Conservation (phyloP, 1,139 yeast species). For the Torulaspora globosa region DNA sequence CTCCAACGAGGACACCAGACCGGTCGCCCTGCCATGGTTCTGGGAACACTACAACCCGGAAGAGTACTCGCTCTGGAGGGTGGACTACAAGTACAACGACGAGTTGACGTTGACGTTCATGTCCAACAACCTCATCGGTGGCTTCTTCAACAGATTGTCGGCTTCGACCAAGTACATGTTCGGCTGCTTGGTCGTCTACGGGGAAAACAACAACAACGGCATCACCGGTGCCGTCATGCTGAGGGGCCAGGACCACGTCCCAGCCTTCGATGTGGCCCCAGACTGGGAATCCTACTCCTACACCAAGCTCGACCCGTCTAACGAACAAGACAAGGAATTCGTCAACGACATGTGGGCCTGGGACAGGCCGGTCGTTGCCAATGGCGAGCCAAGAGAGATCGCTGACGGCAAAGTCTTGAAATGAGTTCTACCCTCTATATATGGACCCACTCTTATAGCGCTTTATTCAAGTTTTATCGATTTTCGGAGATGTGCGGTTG, state of each 20-base stretch:
- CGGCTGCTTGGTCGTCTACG: slow-evolving; percentile 91
- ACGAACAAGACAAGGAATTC: slow-evolving; percentile 63
- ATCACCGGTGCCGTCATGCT: slow-evolving; percentile 91
- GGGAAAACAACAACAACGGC: slow-evolving; percentile 98
- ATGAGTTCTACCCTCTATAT: slow-evolving; percentile 34
- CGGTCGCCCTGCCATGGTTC: slow-evolving; percentile 94
- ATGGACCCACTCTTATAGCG: slow-evolving; percentile 20
- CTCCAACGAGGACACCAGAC: slow-evolving; percentile 97
- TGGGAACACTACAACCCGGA: slow-evolving; percentile 91
- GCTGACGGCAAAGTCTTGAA: slow-evolving; percentile 83
- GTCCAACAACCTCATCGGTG: slow-evolving; percentile 98
- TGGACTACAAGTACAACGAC: slow-evolving; percentile 95
- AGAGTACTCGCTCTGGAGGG: slow-evolving; percentile 95
- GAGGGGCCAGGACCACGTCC: slow-evolving; percentile 87
- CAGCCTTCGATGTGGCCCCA: slow-evolving; percentile 98
- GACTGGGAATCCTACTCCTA: slow-evolving; percentile 90
- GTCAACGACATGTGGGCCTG: slow-evolving; percentile 78
- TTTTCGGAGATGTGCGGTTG: slow-evolving; percentile 4
- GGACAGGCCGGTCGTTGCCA: slow-evolving; percentile 68
- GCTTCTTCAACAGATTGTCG: slow-evolving; percentile 92
- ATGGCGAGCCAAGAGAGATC: slow-evolving; percentile 64
- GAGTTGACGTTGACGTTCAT: slow-evolving; percentile 95
- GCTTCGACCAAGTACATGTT: slow-evolving; percentile 93
- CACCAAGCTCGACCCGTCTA: slow-evolving; percentile 64
- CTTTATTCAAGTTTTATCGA: not conserved